Evolutionary conservation across 768 basidiomycete species (phyloP), one percentile per base, ranked within the genome.

Genomic region (Phanerochaete carnosa): DNA sequence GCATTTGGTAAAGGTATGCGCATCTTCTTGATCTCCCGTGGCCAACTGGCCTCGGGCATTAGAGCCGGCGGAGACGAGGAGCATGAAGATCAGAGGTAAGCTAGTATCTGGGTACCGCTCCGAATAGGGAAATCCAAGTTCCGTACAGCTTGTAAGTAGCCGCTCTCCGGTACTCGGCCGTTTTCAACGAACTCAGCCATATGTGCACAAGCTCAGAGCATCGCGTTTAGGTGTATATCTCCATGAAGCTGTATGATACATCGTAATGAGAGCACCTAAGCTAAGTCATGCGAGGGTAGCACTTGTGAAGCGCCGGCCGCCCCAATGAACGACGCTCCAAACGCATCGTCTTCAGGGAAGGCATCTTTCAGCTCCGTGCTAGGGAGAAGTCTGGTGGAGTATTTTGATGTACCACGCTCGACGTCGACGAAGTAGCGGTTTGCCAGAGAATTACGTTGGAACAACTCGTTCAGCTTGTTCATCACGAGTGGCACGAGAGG

Each of bases 41-140:
- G 74, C 79, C 2, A 83, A 75, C 52, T 83, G 81, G 11, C 82
- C 81, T 58, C 68, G 72, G 53, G 79, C 79, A 49, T 83, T 83
- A 11, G 81, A 83, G 12, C 81, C 81, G 0, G 82, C 75, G 13
- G 79, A 67, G 30, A 76, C 65, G 32, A 82, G 74, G 43, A n/a
- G 11, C 50, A 52, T 52, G 50, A 43, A 9, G 39, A 19, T 43
- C 8, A 22, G 50, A 52, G 50, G 29, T 19, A 50, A 50, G 50
- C 19, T 12, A 19, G 39, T 43, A 19, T n/a, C 19, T 7, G 25
- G 15, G 29, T 29, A 29, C 50, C 28, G 29, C 4, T 39, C 35
- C 35, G 52, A 54, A n/a, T n/a, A n/a, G n/a, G n/a, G n/a, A n/a
- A n/a, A n/a, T n/a, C n/a, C n/a, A n/a, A n/a, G n/a, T n/a, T n/a